phyloP scores from a whole-genome alignment of 345 rosid species.

The Erysimum cheiranthoides region DNA sequence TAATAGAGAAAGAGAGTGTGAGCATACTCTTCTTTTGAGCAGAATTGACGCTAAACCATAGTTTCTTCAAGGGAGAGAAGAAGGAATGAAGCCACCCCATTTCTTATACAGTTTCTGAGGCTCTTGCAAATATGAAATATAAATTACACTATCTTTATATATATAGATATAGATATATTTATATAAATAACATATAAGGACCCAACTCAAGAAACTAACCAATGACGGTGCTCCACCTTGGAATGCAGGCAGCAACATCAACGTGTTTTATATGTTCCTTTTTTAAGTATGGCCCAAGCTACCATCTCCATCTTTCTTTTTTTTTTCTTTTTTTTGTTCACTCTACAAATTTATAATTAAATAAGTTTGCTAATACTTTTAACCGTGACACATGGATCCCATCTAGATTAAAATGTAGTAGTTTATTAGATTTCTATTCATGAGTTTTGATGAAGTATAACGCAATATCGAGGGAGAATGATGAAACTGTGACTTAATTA shows the following conservation, averaged over 20 bases:
- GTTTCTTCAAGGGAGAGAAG: conserved; percentile 92
- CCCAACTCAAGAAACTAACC: conserved; percentile 34
- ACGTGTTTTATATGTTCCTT: conserved; percentile 47
- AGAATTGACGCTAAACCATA: conserved; percentile 79
- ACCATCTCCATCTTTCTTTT: conserved; percentile 42
- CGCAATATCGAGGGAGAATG: conserved; percentile 43
- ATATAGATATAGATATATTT: conserved; percentile 11
- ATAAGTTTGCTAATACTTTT: conserved; percentile 30
- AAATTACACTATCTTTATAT: conserved; percentile 24
- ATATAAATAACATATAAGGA: conserved; percentile 20
- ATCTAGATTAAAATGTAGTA: conserved; percentile 30
- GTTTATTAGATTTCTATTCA: conserved; percentile 25
- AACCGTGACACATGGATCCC: conserved; percentile 44
- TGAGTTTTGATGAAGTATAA: conserved; percentile 43
- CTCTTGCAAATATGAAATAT: conserved; percentile 50
- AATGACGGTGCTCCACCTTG: conserved; percentile 33
- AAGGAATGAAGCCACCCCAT: conserved; percentile 96
- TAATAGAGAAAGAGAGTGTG: conserved; percentile 24
- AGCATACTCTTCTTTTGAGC: conserved; percentile 73
- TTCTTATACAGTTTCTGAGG: conserved; percentile 46
- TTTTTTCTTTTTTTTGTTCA: conserved; percentile 10
- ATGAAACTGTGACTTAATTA: conserved; percentile 46
- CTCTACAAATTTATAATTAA: conserved; percentile 15
- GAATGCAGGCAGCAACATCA: conserved; percentile 43
- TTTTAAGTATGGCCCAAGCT: conserved; percentile 48